A percentile compares a stretch with the other conserved stretches of the same genome.
Evolutionary conservation across 2,329 filamentous ascomycete species (phyloP).

Genomic region (Monascus ruber): DNA sequence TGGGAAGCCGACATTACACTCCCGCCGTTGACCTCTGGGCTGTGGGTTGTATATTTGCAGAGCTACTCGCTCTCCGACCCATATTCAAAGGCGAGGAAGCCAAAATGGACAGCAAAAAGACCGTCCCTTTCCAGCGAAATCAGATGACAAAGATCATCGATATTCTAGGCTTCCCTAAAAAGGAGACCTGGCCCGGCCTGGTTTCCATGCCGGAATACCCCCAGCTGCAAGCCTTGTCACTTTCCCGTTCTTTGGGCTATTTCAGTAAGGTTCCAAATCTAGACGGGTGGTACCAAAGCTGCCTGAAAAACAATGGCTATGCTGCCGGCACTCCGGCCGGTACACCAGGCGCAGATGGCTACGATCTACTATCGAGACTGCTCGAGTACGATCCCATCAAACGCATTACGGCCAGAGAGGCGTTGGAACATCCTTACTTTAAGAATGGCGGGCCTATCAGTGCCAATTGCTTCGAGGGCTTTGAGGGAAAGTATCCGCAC

Average conservation of each 20-base stretch:
- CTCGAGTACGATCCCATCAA: slow-evolving; percentile 89
- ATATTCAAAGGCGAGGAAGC: slow-evolving; percentile 99
- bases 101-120: slow-evolving; percentile 98
- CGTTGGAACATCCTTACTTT: slow-evolving; percentile 87
- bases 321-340: slow-evolving; percentile 38
- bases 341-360: slow-evolving; percentile 63
- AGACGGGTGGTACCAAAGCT: slow-evolving; percentile 70
- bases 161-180: slow-evolving; percentile 81
- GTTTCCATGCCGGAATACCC: slow-evolving; percentile 75
- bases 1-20: slow-evolving; percentile 92
- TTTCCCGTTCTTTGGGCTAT: slow-evolving; percentile 35
- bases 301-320: slow-evolving; percentile 49
- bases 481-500: slow-evolving; percentile 79
- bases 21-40: slow-evolving; percentile 97
- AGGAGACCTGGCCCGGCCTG: slow-evolving; percentile 79
- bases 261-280: slow-evolving; percentile 47
- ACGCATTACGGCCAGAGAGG: slow-evolving; percentile 74
- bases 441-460: slow-evolving; percentile 56
- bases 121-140: slow-evolving; percentile 90
- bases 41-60: slow-evolving; percentile 93
- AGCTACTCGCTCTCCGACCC: slow-evolving; percentile 75
- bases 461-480: slow-evolving; percentile 80
- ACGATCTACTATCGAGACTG: slow-evolving; percentile 67
- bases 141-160: slow-evolving; percentile 99
- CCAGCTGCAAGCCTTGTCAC: slow-evolving; percentile 48